A percentile compares a stretch with the other conserved stretches of the same genome.
These are phyloP conservation scores for Daldinia caldariorum DNA, from an alignment of 495 filamentous ascomycete species.

Conservation along the genomic window DNA sequence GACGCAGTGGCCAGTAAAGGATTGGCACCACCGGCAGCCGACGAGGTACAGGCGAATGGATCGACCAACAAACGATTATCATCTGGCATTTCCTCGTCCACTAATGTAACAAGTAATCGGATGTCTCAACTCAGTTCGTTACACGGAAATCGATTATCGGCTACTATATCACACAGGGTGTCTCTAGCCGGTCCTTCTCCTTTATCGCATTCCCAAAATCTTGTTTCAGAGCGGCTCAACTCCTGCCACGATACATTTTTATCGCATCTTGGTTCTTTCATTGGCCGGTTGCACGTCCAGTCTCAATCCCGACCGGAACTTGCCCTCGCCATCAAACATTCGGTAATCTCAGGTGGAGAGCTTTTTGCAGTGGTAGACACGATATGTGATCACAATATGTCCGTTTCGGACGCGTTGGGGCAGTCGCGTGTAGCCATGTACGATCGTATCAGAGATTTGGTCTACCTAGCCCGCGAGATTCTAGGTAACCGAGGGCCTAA, in stretches of 20 bases:
- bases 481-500: conserved; percentile 69
- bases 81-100: conserved; percentile 45
- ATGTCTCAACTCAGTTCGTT: conserved; percentile 48
- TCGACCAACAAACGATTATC: conserved; percentile 57
- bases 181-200: conserved; percentile 59
- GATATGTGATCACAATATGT: conserved; percentile 78
- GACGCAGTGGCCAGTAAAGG: conserved; percentile 46
- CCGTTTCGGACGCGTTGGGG: conserved; percentile 69
- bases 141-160: conserved; percentile 55
- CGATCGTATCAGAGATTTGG: conserved; percentile 77
- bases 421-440: conserved; percentile 82
- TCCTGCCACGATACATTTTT: conserved; percentile 86
- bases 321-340: conserved; percentile 73
- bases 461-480: conserved; percentile 80
- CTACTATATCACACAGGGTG: conserved; percentile 64
- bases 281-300: conserved; percentile 88
- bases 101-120: conserved; percentile 52
- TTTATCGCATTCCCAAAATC: conserved; percentile 56
- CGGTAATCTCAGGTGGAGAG: conserved; percentile 79
- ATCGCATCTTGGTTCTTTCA: conserved; percentile 87
- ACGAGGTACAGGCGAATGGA: conserved; percentile 48
- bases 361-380: conserved; percentile 84
- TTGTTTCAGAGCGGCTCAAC: conserved; percentile 71
- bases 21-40: conserved; percentile 43
- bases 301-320: conserved; percentile 88